Conservation (phyloP, 306 rosid species). For the Cucurbita maxima region DNA sequence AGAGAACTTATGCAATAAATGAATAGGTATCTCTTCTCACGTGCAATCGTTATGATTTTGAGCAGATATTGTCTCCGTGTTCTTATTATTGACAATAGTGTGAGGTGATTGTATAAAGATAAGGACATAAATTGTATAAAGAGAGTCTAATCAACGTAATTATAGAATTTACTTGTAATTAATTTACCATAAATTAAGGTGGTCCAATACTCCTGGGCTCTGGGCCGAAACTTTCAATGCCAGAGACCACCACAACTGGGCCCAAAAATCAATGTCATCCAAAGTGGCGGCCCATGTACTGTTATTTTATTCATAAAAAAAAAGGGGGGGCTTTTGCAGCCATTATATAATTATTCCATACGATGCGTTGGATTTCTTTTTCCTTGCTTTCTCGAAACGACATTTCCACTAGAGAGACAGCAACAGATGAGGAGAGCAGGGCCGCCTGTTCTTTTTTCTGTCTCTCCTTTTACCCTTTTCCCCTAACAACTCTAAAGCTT, state of each 20-base stretch:
- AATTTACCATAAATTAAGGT: background rate
- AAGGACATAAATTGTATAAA: too few relatives aligned
- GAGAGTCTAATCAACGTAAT: too few relatives aligned
- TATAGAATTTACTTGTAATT: too few relatives aligned
- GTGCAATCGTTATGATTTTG: too few relatives aligned
- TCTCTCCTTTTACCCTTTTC: background rate
- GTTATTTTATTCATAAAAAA: too few relatives aligned
- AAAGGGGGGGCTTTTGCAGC: background rate
- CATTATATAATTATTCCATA: background rate
- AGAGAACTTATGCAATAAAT: too few relatives aligned
- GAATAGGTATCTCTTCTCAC: too few relatives aligned
- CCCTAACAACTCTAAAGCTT: background rate
- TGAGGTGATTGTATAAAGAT: too few relatives aligned
- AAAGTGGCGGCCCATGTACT: background rate
- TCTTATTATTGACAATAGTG: too few relatives aligned
- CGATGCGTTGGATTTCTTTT: background rate
- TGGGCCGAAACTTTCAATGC: background rate
- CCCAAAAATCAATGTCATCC: background rate
- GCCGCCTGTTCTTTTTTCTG: background rate
- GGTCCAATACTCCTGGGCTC: background rate
- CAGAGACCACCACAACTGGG: background rate
- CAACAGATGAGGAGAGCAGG: background rate
- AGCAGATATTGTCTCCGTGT: too few relatives aligned
- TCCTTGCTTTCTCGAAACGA: background rate
- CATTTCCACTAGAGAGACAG: slow-evolving; percentile 1